Evolutionary conservation across 306 rosid species (phyloP).

Genomic region (Hylodesmum podocarpum): DNA sequence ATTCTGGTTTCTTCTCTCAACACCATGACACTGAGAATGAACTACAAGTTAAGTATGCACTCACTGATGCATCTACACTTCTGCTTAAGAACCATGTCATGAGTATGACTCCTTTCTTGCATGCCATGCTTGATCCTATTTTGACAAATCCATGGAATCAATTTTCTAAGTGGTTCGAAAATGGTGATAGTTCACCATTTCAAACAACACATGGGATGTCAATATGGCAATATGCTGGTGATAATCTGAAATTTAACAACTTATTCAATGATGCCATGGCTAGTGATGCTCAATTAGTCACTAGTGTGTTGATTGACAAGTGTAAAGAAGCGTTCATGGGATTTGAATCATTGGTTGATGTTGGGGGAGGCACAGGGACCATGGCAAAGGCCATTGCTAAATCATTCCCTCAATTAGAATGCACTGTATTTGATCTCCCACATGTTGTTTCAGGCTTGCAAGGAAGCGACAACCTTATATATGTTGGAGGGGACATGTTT

Average conservation of each 20-base stretch:
- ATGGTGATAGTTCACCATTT: neutral
- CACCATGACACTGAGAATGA: neutral
- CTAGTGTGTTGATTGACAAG: neutral
- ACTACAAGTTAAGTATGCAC: neutral
- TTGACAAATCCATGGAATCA: neutral
- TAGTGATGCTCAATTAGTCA: neutral
- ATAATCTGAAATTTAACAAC: neutral
- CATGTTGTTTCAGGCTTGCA: constrained; percentile 7
- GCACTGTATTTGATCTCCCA: constrained; percentile 10
- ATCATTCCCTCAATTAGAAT: constrained; percentile 1
- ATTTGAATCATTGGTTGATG: constrained; percentile 29
- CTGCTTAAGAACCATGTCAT: neutral
- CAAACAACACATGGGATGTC: neutral
- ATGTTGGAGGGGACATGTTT: constrained; percentile 10
- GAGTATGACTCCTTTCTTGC: neutral
- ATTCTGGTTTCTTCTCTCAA: constrained; percentile 5
- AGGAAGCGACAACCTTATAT: neutral
- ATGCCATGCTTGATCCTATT: neutral
- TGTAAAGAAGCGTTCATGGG: neutral
- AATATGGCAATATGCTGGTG: neutral
- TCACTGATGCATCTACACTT: constrained; percentile 5
- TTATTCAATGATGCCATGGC: constrained; percentile 29
- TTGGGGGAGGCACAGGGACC: constrained; percentile 35
- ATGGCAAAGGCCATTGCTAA: constrained; percentile 12
- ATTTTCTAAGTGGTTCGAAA: constrained; percentile 10